phyloP scores from a whole-genome alignment of 306 rosid species.

The Trifolium pratense region DNA sequence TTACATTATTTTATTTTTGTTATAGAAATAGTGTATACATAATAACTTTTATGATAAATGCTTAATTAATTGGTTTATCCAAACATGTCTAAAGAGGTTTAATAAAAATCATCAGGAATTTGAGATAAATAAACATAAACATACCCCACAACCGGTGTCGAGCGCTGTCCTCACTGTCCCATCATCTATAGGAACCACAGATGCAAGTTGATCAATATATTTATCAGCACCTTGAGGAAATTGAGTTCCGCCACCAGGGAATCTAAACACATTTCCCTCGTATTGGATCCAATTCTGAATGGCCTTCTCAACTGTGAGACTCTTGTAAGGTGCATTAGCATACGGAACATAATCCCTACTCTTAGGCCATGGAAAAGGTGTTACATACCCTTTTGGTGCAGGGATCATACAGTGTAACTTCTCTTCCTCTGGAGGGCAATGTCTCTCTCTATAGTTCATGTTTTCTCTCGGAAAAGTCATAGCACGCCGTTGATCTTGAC shows the following conservation, averaged over 20 bases:
- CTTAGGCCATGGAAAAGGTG: constrained; percentile 94
- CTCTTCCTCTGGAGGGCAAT: constrained; percentile 75
- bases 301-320: constrained; percentile 93
- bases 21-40: background rate
- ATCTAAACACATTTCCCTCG: constrained; percentile 82
- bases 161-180: constrained; percentile 87
- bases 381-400: constrained; percentile 86
- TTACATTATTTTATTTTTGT: background rate
- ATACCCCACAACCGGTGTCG: constrained; percentile 94
- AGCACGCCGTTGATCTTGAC: constrained; percentile 86
- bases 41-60: background rate
- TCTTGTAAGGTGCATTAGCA: constrained; percentile 93
- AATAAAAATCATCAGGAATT: constrained; percentile 12
- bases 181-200: constrained; percentile 74
- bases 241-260: constrained; percentile 90
- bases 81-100: background rate
- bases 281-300: constrained; percentile 93
- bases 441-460: constrained; percentile 87
- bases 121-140: constrained; percentile 25
- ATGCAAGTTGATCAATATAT: constrained; percentile 80
- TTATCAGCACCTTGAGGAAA: constrained; percentile 94
- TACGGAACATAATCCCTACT: constrained; percentile 85
- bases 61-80: background rate
- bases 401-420: constrained; percentile 80
- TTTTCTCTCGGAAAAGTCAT: constrained; percentile 83